A percentile compares a stretch with the other conserved stretches of the same genome.
phyloP scores from a whole-genome alignment of 352 stramenopile species.

The Globisporangium yorkense region DNA sequence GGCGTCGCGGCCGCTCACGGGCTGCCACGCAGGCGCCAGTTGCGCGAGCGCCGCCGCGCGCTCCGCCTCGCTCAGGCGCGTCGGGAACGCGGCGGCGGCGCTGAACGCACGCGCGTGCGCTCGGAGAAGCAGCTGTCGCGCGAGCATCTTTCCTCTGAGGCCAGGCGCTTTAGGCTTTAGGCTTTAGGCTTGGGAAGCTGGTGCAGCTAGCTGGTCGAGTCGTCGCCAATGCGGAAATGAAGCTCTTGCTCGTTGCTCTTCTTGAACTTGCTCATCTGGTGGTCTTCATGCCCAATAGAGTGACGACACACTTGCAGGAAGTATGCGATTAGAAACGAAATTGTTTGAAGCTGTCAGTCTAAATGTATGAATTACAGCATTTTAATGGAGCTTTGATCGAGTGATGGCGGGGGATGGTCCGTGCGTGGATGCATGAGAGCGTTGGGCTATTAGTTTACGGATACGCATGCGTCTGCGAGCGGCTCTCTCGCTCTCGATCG shows the following conservation, averaged over 20 bases:
- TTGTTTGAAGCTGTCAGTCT: neutral
- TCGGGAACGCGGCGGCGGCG: constrained; percentile 31
- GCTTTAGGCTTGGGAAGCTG: too few relatives aligned
- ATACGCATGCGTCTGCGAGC: neutral
- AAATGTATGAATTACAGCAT: too few relatives aligned
- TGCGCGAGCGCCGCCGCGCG: constrained; percentile 31
- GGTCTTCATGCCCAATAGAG: constrained; percentile 6
- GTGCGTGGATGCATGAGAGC: too few relatives aligned
- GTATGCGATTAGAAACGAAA: neutral
- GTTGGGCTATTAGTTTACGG: constrained; percentile 1
- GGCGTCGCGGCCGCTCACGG: constrained; percentile 59
- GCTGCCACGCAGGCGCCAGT: constrained; percentile 45
- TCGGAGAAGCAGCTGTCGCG: constrained; percentile 11
- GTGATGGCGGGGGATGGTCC: too few relatives aligned
- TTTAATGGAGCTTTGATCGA: too few relatives aligned
- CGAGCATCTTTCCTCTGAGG: constrained; percentile 1
- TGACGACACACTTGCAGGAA: constrained; percentile 1
- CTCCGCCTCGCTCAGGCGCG: constrained; percentile 38
- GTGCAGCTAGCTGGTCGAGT: too few relatives aligned
- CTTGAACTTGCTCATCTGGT: neutral
- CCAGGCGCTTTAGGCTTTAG: too few relatives aligned
- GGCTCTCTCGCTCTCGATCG: too few relatives aligned
- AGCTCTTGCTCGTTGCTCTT: neutral
- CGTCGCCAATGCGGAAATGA: constrained; percentile 8
- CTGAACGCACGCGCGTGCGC: constrained; percentile 4